Base-by-base conservation (phyloP, 2,329 filamentous ascomycete genomes). In the Epichloe gansuensis region DNA sequence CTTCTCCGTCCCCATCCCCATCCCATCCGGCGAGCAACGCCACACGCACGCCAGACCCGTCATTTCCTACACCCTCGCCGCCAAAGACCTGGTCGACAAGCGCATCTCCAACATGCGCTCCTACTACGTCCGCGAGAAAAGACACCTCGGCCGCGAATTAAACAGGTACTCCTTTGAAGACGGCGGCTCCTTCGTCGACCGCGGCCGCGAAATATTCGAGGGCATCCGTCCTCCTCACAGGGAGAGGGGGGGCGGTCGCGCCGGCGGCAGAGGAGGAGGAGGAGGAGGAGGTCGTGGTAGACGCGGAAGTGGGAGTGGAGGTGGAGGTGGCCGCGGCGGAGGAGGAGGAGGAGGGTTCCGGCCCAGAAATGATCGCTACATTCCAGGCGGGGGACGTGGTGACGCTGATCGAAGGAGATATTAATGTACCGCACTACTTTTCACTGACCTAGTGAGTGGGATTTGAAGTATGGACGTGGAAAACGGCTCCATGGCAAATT, bases 141-240 rank as follows among this genome's bases (percentile, higher is more conserved):
- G 72, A 12, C 68, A 73, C 43, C 59, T 73, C 39, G 74, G 73
- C 55, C 64, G 71, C 55, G 68, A 74, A 50, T 79, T 79, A 67
- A 81, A 86, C 62, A 75, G 85, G 35, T 89, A 87, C 63, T 84
- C 82, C 0, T 89, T 89, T 59, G 84, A 89, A 64, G 71, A 82
- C 52, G 75, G 73, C 1, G 79, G 82, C 54, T 62, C 67, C 5
- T 80, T 89, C 51, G 84, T 89, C 44, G 85, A 89, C 63, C 75
- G 82, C 51, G 86, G 85, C 13, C 80, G 80, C 15, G 86, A 89
- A 63, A 80, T 83, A 39, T 84, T 84, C 61, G 69, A 80, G 47
- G 80, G 80, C 15, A 81, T 84, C 54, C 71, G 80, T 25, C 80
- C 78, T 25, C 80, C 80, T 1, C 74, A 78, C 54, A 69, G 76